Evolutionary conservation across 805 yeast genomes (phyloP), one percentile per base, ranked within the genome.

Genomic region (Yarrowia hollandica): DNA sequence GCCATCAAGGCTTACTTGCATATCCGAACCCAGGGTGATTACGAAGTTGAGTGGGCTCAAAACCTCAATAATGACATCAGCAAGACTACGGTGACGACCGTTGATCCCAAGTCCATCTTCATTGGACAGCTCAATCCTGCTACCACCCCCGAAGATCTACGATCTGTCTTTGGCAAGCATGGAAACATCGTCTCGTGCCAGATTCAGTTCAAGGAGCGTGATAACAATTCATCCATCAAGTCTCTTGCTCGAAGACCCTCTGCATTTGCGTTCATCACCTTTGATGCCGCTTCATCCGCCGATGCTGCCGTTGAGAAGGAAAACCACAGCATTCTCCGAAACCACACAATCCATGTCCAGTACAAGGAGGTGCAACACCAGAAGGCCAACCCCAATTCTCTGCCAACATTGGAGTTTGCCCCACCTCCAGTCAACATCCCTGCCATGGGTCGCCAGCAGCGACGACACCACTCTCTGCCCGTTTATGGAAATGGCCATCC

Each of bases 31-130:
- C 33, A 23, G 30, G 30, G 37, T 10, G 3, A 80, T 79, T 65
- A 74, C 86, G 62, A 79, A 85, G 64, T 76, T 79, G 90, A 86
- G 66, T 89, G 96, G 96, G 90, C 94, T 0, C 91, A 88, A 72
- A 89, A 89, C 67, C 77, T 89, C 42, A 34, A 46, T 54, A 22
- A 44, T 16, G 62, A 61, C 33, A 42, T 55, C 16, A 38, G 48
- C n/a, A 63, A 63, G 8, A 73, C 74, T 5, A 75, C 72, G 33
- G 72, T 78, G 16, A 72, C 77, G 23, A 26, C 54, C 21, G 82
- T 88, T 67, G 96, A 89, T 65, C 84, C 81, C 67, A 77, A 73
- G 65, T 83, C 95, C 1, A 76, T 90, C n/a, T 90, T 85, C 72
- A 83, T 90, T 52, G 95, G 96, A 34, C 92, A 86, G 67, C 75